Conservation (phyloP, 2,329 filamentous ascomycete genomes). For the Trichoderma atroviride region DNA sequence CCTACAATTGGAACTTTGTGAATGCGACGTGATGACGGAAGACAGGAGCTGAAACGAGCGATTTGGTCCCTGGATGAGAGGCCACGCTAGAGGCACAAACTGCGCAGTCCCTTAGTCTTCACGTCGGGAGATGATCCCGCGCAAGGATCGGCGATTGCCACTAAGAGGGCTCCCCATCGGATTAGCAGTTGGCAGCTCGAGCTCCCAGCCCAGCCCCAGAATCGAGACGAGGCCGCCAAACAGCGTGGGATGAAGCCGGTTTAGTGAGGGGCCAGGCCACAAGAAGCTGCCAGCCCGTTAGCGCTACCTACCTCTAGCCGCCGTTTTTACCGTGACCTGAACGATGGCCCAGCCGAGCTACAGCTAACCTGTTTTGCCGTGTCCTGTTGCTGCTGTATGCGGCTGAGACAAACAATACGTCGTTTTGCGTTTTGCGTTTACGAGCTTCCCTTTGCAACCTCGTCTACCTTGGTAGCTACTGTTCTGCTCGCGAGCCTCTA, state of each 20-base stretch:
- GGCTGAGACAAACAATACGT: slow-evolving; percentile 13
- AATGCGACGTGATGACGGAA: neutral
- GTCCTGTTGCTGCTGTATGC: neutral
- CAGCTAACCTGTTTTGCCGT: neutral
- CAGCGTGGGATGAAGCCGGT: neutral
- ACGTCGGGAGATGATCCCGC: neutral
- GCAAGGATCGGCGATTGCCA: neutral
- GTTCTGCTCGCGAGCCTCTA: neutral
- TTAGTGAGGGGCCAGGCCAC: neutral
- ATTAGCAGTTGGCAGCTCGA: neutral
- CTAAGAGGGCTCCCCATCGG: neutral
- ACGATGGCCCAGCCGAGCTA: slow-evolving; percentile 1
- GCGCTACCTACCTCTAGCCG: slow-evolving; percentile 4
- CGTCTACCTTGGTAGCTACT: neutral
- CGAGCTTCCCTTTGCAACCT: neutral
- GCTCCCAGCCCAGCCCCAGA: slow-evolving; percentile 10
- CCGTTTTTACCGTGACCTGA: slow-evolving; percentile 6
- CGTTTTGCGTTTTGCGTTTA: neutral
- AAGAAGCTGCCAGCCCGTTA: slow-evolving; percentile 2
- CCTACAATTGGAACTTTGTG: neutral
- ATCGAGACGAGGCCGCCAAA: neutral
- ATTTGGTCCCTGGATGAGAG: neutral
- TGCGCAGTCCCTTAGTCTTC: neutral
- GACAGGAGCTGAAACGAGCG: neutral
- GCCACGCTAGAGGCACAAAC: neutral